Percentiles rank a stretch among this genome's conserved stretches.
Evolutionary conservation across 139 green algal species (phyloP).

Genomic region (Chlamydomonas urium): DNA sequence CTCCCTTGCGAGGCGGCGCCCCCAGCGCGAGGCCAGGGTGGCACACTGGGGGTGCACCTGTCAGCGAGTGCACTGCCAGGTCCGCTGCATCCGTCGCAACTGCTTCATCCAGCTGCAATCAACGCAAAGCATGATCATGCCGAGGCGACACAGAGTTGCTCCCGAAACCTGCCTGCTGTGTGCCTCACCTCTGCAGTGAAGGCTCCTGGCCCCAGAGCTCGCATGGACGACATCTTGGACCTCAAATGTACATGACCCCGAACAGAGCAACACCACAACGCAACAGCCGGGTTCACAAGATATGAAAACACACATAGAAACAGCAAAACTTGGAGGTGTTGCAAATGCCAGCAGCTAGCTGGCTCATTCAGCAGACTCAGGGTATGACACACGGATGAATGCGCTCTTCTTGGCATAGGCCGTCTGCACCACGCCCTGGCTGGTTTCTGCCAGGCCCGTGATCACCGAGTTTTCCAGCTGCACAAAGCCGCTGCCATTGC

Average conservation of each 20-base stretch:
- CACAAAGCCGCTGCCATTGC: too few species aligned
- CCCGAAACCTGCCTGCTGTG: not conserved
- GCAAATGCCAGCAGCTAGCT: too few species aligned
- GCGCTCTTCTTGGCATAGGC: too few species aligned
- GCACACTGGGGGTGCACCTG: slow-evolving; percentile 11
- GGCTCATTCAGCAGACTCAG: too few species aligned
- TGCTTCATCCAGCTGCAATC: not conserved
- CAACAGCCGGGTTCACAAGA: too few species aligned
- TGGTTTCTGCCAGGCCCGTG: too few species aligned
- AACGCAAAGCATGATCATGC: not conserved
- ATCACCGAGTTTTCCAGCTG: too few species aligned
- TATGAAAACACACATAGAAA: too few species aligned
- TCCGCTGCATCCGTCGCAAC: not conserved
- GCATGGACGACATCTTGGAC: not conserved
- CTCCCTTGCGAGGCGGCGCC: slow-evolving; percentile 19
- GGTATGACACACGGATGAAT: too few species aligned
- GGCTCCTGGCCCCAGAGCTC: slow-evolving; percentile 17
- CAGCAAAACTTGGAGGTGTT: too few species aligned
- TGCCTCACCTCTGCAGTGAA: slow-evolving; percentile 16
- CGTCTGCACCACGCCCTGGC: too few species aligned
- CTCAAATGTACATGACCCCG: not conserved
- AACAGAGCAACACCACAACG: too few species aligned
- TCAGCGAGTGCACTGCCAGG: slow-evolving; percentile 23
- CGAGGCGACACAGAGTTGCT: not conserved
- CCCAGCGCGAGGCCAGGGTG: slow-evolving; percentile 21